Evolutionary conservation across 1,139 yeast genomes (phyloP), one percentile per base, ranked within the genome.

Genomic region (Sporopachydermia cereana): DNA sequence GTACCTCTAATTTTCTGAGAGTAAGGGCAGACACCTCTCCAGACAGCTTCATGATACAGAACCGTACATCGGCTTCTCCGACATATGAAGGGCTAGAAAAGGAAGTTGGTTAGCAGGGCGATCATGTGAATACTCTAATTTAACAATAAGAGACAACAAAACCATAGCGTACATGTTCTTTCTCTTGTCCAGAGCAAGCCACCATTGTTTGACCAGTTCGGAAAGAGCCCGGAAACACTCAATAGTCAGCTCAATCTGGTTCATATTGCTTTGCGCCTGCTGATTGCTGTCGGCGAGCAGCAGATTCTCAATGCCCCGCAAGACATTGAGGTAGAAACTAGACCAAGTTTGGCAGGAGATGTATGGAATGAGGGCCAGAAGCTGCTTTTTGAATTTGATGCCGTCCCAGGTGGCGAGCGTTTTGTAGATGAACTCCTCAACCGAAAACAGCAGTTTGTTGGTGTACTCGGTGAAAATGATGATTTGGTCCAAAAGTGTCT

Each of bases 401-500:
- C 47, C 48, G 25, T 48, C 45, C 57, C 57, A 54, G 4, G 45
- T 44, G 16, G 44, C 20, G 14, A 55, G 16, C 20, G 39, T 46
- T 5, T 48, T 47, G 42, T 44, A 49, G 5, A 53, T 24, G 44
- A 49, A 55, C 34, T 49, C 54, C 44, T 56, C 54, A 16, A 49
- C 52, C 2, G 59, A 49, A 2, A 46, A 43, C 3, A 59, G 57
- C 3, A 57, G 41, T 9, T 45, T 47, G 43, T 53, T 51, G 12
- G 55, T 47, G 22, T 49, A 52, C 12, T 44, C 44, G 7, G 49
- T 46, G 45, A 58, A 56, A 3, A 43, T 36, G 18, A 46, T 42
- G 2, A 51, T 45, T 27, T 49, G 46, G 17, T 34, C 48, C 36
- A 50, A 49, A n/a, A 49, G 44, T 18, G 42, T 42, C 36, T 44